A percentile compares a stretch with the other conserved stretches of the same genome.
These are phyloP conservation scores for Cicer cuneatum DNA, from an alignment of 306 rosid species.

Conservation along the genomic window DNA sequence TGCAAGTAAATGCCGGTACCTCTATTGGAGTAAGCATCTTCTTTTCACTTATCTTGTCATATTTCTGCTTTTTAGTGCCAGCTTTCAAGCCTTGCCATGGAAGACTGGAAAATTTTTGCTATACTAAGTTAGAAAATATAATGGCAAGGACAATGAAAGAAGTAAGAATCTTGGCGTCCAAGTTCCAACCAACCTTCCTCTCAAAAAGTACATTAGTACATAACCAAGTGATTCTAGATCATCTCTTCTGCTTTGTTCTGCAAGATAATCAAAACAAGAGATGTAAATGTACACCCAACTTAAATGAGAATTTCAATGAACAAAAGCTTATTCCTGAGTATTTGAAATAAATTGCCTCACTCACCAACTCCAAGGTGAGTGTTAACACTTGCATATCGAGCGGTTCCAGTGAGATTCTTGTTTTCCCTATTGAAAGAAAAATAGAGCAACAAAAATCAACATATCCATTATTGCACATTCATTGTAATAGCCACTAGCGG, in stretches of 20 bases:
- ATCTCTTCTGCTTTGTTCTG: slow-evolving; percentile 99
- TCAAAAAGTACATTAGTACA: slow-evolving; percentile 95
- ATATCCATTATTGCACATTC: not conserved
- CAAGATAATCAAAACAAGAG: slow-evolving; percentile 40
- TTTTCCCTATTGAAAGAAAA: slow-evolving; percentile 70
- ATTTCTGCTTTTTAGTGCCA: slow-evolving; percentile 93
- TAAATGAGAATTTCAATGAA: slow-evolving; percentile 4
- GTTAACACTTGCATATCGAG: slow-evolving; percentile 99
- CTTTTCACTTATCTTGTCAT: slow-evolving; percentile 98
- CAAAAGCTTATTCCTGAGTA: slow-evolving; percentile 25
- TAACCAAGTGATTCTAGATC: slow-evolving; percentile 98
- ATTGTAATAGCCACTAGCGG: not conserved
- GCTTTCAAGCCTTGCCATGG: slow-evolving; percentile 99
- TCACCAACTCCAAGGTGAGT: slow-evolving; percentile 99
- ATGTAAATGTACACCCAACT: not conserved
- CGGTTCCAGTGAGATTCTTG: slow-evolving; percentile 99
- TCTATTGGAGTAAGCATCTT: slow-evolving; percentile 93
- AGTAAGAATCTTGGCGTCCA: slow-evolving; percentile 15
- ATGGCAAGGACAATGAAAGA: slow-evolving; percentile 1
- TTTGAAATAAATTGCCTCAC: slow-evolving; percentile 43
- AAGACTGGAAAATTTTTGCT: slow-evolving; percentile 64
- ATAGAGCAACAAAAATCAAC: slow-evolving; percentile 16
- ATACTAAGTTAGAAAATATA: slow-evolving; percentile 35
- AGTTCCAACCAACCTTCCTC: slow-evolving; percentile 68
- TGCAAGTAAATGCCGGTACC: slow-evolving; percentile 57